These are phyloP conservation scores for Tolypocladium ophioglossoides DNA, from an alignment of 2,329 filamentous ascomycete genomes.

Conservation along the genomic window DNA sequence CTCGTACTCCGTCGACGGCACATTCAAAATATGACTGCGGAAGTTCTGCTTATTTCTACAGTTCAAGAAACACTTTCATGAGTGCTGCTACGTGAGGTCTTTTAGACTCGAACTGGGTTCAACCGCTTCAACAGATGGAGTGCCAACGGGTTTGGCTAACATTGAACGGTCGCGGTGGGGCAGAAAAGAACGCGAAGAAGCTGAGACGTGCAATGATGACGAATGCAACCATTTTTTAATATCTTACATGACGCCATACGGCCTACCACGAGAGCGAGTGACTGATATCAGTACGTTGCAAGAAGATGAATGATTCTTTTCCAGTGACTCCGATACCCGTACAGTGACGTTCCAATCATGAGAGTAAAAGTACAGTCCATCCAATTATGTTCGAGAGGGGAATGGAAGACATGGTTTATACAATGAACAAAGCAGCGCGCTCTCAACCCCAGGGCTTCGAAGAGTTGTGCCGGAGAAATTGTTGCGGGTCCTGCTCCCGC, in stretches of 20 bases:
- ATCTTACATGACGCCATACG: too few species aligned
- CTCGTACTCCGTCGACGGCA: neutral
- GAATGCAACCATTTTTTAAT: too few species aligned
- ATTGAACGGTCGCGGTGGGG: too few species aligned
- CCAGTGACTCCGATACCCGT: neutral
- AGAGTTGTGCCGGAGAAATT: conserved; percentile 19
- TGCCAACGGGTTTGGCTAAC: too few species aligned
- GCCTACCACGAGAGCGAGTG: neutral
- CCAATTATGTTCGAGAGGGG: conserved; percentile 6
- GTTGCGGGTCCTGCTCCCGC: conserved; percentile 32
- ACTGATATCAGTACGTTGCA: neutral
- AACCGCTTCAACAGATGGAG: too few species aligned
- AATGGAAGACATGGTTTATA: conserved; percentile 4
- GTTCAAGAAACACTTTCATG: neutral
- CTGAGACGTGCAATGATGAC: too few species aligned
- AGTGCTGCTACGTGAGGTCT: neutral
- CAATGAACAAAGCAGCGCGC: neutral
- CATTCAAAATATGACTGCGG: too few species aligned
- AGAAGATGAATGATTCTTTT: neutral
- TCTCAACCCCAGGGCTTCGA: conserved; percentile 8
- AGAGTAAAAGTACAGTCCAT: conserved; percentile 18
- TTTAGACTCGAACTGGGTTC: too few species aligned
- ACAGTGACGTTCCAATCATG: conserved; percentile 8
- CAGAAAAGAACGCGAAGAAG: too few species aligned
- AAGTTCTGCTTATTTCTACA: neutral